phyloP scores from a whole-genome alignment of 495 filamentous ascomycete species.

The Hamigera avellanea region DNA sequence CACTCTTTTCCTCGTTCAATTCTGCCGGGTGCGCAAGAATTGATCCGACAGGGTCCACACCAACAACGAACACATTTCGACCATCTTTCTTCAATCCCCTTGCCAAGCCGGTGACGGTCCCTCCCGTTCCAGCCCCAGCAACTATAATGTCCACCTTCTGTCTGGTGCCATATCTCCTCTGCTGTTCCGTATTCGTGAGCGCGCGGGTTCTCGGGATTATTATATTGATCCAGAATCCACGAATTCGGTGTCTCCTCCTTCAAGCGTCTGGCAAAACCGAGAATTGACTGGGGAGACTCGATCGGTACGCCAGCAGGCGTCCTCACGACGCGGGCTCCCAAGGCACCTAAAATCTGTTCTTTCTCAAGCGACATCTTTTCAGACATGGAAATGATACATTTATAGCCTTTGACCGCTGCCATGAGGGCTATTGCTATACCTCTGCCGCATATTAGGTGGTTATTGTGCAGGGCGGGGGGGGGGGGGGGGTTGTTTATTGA shows the following conservation, averaged over 20 bases:
- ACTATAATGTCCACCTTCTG: conserved; percentile 64
- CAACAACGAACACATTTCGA: conserved; percentile 22
- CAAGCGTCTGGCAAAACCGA: conserved; percentile 66
- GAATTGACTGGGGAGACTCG: conserved; percentile 77
- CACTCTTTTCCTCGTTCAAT: conserved; percentile 1
- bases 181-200: conserved; percentile 83
- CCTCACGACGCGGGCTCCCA: conserved; percentile 80
- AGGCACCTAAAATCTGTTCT: conserved; percentile 68
- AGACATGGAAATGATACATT: conserved; percentile 80
- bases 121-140: conserved; percentile 77
- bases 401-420: conserved; percentile 76
- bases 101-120: conserved; percentile 76
- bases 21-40: neutral
- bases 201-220: conserved; percentile 67
- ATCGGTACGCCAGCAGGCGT: conserved; percentile 83
- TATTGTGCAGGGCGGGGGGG: too few relatives aligned
- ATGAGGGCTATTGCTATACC: conserved; percentile 84
- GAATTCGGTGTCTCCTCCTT: conserved; percentile 80
- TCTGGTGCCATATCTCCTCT: conserved; percentile 81
- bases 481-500: too few relatives aligned
- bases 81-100: conserved; percentile 67
- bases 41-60: conserved; percentile 16
- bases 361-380: conserved; percentile 94
- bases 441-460: too few relatives aligned
- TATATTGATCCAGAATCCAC: conserved; percentile 82